phyloP scores from a whole-genome alignment of 495 filamentous ascomycete genomes.

The Daldinia bambusicola region DNA sequence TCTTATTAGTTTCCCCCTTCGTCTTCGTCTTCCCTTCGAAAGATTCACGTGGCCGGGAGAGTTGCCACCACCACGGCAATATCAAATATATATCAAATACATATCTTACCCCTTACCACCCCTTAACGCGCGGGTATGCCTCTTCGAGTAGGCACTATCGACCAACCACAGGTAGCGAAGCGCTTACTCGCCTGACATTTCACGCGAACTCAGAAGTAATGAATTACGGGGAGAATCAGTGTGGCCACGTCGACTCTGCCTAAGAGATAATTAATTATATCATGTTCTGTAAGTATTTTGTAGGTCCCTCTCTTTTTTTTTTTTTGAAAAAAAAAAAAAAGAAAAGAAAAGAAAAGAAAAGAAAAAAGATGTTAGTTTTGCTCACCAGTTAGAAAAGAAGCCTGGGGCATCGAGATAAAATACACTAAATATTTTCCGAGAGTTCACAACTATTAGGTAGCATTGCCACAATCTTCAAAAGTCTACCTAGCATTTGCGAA shows the following conservation, averaged over 20 bases:
- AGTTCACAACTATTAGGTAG: background rate
- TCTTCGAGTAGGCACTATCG: slow-evolving; percentile 12
- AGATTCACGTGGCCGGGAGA: slow-evolving; percentile 22
- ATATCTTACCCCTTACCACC: slow-evolving; percentile 3
- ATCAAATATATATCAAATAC: slow-evolving; percentile 1
- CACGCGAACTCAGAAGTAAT: slow-evolving; percentile 5
- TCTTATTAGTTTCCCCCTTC: slow-evolving; percentile 5
- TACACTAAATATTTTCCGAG: slow-evolving; percentile 2
- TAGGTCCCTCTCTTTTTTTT: background rate
- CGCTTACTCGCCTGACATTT: slow-evolving; percentile 39
- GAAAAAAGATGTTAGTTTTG: background rate
- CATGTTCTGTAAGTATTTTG: background rate
- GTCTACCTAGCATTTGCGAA: background rate
- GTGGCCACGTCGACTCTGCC: slow-evolving; percentile 1
- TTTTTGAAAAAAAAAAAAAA: background rate
- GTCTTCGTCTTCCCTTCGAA: slow-evolving; percentile 6
- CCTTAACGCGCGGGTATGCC: slow-evolving; percentile 24
- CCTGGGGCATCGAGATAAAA: background rate
- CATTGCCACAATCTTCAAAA: slow-evolving; percentile 29
- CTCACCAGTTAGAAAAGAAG: background rate
- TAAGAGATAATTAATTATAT: background rate
- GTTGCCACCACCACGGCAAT: slow-evolving; percentile 24
- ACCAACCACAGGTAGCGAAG: slow-evolving; percentile 14
- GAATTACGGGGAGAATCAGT: background rate
- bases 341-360: no score